phyloP scores from a whole-genome alignment of 2,329 filamentous ascomycete genomes.

The Calonectria crousiana region DNA sequence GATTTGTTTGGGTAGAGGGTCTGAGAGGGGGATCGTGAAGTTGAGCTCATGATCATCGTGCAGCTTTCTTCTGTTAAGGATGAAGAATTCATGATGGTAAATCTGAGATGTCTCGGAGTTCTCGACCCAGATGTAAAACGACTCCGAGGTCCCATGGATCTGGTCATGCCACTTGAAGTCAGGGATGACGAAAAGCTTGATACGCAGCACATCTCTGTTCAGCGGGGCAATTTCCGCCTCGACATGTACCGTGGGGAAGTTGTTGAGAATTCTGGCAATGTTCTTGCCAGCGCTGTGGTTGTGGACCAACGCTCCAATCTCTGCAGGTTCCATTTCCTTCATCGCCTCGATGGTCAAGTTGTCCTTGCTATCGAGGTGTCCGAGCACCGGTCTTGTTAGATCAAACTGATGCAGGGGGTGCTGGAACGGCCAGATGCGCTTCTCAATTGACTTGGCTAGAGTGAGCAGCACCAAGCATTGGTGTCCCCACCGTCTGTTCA shows the following conservation, averaged over 20 bases:
- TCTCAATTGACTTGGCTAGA: constrained; percentile 96
- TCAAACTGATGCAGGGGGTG: constrained; percentile 97
- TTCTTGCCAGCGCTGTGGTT: constrained; percentile 89
- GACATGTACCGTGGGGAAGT: constrained; percentile 91
- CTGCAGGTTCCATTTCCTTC: constrained; percentile 91
- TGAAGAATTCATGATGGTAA: constrained; percentile 97
- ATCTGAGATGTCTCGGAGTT: constrained; percentile 98
- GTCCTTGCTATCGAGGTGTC: constrained; percentile 86
- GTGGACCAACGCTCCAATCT: constrained; percentile 92
- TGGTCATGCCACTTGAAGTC: constrained; percentile 97
- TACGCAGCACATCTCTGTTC: constrained; percentile 93
- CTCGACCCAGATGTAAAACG: constrained; percentile 99
- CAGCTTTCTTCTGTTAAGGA: constrained; percentile 88
- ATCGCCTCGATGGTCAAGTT: constrained; percentile 82
- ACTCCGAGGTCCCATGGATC: constrained; percentile 92
- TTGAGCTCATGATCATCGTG: constrained; percentile 97
- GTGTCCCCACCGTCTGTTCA: constrained; percentile 95
- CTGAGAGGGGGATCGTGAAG: constrained; percentile 95
- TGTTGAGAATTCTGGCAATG: constrained; percentile 84
- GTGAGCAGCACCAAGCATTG: constrained; percentile 93
- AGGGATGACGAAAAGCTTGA: constrained; percentile 86
- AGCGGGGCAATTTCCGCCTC: constrained; percentile 96
- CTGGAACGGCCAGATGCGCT: constrained; percentile 93
- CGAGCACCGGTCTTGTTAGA: constrained; percentile 83
- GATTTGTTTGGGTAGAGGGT: constrained; percentile 94